These are phyloP conservation scores for Guadua angustifolia DNA, from an alignment of 176 grass and related monocot genomes.

Conservation along the genomic window DNA sequence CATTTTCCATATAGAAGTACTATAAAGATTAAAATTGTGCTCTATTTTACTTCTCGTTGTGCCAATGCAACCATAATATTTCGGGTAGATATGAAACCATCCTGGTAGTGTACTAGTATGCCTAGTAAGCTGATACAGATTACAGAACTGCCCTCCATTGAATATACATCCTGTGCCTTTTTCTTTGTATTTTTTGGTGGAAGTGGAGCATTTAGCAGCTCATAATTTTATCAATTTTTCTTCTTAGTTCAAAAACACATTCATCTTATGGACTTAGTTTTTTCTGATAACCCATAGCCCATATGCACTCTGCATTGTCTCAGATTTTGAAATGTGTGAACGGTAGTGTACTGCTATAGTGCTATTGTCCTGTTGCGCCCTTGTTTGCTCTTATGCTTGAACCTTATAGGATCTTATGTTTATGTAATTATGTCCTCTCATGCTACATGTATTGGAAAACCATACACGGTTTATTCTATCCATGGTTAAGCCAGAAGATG, in stretches of 20 bases:
- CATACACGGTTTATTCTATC: background rate
- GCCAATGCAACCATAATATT: constrained; percentile 32
- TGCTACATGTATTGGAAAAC: background rate
- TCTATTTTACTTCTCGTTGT: constrained; percentile 25
- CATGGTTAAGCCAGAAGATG: constrained; percentile 37
- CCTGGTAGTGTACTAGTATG: background rate
- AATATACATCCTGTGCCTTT: background rate
- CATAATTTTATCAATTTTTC: constrained; percentile 1
- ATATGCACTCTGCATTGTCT: constrained; percentile 9
- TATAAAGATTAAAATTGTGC: constrained; percentile 32
- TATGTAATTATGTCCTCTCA: constrained; percentile 15
- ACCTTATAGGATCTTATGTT: background rate
- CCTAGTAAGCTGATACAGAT: constrained; percentile 30
- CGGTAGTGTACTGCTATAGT: background rate
- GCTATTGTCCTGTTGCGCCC: background rate
- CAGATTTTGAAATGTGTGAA: constrained; percentile 23
- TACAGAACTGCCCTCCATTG: constrained; percentile 18
- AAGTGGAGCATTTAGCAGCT: background rate
- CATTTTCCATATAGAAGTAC: constrained; percentile 11
- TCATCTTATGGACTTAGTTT: constrained; percentile 26
- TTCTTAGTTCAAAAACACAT: constrained; percentile 23
- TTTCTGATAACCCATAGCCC: background rate
- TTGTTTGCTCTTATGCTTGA: constrained; percentile 35
- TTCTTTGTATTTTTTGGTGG: background rate
- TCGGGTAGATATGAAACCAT: constrained; percentile 11